A percentile compares a stretch with the other conserved stretches of the same genome.
These are phyloP conservation scores for Phytophthora kernoviae DNA, from an alignment of 352 stramenopile genomes.

Conservation along the genomic window DNA sequence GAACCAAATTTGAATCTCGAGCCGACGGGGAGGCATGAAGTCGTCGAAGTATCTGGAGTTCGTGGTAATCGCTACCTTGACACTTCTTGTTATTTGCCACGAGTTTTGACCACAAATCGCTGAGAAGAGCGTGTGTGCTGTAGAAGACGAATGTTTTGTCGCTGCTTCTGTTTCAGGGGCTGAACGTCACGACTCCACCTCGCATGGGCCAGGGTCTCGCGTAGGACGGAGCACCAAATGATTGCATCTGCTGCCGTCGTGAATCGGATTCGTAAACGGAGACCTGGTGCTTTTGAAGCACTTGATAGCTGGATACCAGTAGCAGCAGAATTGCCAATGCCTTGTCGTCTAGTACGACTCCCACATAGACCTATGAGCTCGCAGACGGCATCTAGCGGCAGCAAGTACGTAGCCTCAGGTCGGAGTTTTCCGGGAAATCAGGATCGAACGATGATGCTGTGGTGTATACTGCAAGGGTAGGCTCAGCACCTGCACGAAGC, in stretches of 20 bases:
- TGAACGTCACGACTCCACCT: constrained; percentile 40
- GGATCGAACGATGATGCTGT: background rate
- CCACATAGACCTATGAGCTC: constrained; percentile 9
- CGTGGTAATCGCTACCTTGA: constrained; percentile 23
- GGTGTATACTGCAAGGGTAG: constrained; percentile 35
- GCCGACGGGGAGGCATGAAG: constrained; percentile 21
- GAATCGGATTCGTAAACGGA: constrained; percentile 57
- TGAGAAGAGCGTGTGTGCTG: constrained; percentile 11
- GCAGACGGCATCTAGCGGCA: constrained; percentile 39
- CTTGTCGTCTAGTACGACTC: constrained; percentile 1
- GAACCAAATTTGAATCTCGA: constrained; percentile 30
- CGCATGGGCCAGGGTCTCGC: constrained; percentile 42
- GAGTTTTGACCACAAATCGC: constrained; percentile 57
- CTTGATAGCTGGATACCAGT: constrained; percentile 45
- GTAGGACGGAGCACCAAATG: constrained; percentile 54
- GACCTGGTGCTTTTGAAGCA: constrained; percentile 2
- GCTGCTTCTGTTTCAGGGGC: constrained; percentile 8
- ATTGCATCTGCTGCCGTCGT: constrained; percentile 47
- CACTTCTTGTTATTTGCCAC: constrained; percentile 13
- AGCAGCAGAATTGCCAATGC: background rate
- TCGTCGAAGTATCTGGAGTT: constrained; percentile 49
- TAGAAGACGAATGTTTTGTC: constrained; percentile 13
- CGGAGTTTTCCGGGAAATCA: background rate
- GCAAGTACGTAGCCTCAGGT: constrained; percentile 23
- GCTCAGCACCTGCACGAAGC: constrained; percentile 38